Conservation (phyloP, 148 eudicot genomes). For the Cornus suecica region DNA sequence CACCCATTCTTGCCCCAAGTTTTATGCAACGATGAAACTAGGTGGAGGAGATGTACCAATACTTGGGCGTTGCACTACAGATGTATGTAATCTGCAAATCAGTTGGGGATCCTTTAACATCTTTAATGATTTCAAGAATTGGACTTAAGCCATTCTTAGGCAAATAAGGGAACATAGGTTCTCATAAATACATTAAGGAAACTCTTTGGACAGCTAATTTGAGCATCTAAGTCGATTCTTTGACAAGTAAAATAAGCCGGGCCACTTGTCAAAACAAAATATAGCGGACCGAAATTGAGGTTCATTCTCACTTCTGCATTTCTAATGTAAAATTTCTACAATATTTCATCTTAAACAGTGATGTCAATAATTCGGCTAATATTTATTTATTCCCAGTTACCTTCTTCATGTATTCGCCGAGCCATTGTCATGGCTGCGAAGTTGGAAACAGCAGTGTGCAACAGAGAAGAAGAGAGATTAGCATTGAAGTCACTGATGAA, state of each 20-base stretch:
- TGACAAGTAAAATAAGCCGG: neutral
- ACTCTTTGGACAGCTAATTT: neutral
- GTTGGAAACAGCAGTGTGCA: conserved; percentile 56
- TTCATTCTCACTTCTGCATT: neutral
- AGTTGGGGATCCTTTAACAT: no score
- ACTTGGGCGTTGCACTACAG: no score
- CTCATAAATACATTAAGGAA: neutral
- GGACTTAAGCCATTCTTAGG: no score
- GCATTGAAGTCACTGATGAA: conserved; percentile 4
- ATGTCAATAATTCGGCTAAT: neutral
- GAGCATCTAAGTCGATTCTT: neutral
- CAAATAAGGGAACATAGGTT: no score
- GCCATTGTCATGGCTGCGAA: conserved; percentile 69
- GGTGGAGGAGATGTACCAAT: no score
- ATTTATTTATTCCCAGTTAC: conserved; percentile 51
- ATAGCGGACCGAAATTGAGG: neutral
- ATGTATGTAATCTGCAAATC: no score
- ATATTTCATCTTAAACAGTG: neutral
- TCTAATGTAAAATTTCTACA: neutral
- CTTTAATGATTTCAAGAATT: no score
- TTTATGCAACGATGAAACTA: no score
- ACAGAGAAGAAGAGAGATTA: conserved; percentile 30
- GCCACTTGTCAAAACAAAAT: no score
- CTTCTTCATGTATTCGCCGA: conserved; percentile 58
- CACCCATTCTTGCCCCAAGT: no score